Evolutionary conservation across 176 grass and related monocot species (phyloP), one percentile per base, ranked within the genome.

Genomic region (Sorghum bicolor): DNA sequence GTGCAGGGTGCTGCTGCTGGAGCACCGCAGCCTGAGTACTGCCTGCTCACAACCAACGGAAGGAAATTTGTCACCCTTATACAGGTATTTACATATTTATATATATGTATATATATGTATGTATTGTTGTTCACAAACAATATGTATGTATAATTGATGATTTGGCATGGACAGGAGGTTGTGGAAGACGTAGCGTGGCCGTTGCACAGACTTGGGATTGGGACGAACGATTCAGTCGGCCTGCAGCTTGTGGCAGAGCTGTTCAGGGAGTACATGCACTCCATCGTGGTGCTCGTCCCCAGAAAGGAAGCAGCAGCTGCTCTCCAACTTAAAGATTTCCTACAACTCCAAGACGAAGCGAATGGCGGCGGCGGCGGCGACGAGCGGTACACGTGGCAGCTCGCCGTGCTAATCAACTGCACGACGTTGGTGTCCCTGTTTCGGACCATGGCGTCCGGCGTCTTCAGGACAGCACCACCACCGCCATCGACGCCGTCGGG

Each of bases 381-480:
- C 14, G 72, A 67, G 40, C 70, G 26, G 29, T 58, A 84, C 64
- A 71, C 62, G 82, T 57, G 76, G 82, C 90, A 83, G 40, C 61
- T 93, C 70, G 86, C 88, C 63, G 39, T 88, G 37, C 63, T 93
- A 8, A 79, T 90, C 85, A 93, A 83, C 40, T 90, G 78, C 80
- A 63, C 79, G 4, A 88, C 82, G 11, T 15, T 93, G 58, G 68
- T 88, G 2, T 77, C 85, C 72, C 76, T 93, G 58, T 82, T 90
- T 22, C 91, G 85, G 8, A 6, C 67, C 70, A 72, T 93, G 19
- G 74, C 79, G 17, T 74, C 47, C 28, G 36, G 48, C 14, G 20
- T 80, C 67, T 86, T 79, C 72, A 50, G 53, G 53, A 9, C 20
- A 24, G 2, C 40, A 10, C 7, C n/a, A 22, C 47, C 50, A 7